A percentile compares a stretch with the other conserved stretches of the same genome.
Conservation (phyloP, 805 yeast genomes). For the Lachancea quebecensis region DNA sequence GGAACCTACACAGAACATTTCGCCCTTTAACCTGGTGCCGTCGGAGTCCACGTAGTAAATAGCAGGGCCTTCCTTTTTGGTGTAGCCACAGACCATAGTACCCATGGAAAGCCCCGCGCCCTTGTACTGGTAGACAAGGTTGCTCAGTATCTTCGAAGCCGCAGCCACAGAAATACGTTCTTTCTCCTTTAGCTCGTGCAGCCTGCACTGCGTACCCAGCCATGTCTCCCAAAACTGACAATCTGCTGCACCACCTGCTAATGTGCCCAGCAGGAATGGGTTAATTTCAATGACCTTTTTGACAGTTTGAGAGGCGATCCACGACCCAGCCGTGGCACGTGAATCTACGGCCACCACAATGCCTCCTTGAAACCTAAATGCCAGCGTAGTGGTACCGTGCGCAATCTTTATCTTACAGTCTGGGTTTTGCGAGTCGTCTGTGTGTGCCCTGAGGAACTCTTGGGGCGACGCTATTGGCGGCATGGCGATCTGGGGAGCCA, state of each 20-base stretch:
- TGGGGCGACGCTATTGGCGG: constrained; percentile 88
- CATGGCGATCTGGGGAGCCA: constrained; percentile 55
- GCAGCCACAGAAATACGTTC: constrained; percentile 95
- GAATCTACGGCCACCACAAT: constrained; percentile 96
- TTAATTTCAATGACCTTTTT: constrained; percentile 96
- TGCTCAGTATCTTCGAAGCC: constrained; percentile 87
- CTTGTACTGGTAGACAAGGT: constrained; percentile 86
- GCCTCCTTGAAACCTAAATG: constrained; percentile 94
- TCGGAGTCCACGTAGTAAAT: constrained; percentile 95
- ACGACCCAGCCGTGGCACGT: constrained; percentile 94
- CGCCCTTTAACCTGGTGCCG: constrained; percentile 93
- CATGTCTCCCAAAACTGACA: constrained; percentile 99
- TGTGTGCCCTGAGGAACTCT: constrained; percentile 92
- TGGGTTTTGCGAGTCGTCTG: constrained; percentile 88
- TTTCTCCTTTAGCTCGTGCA: constrained; percentile 90
- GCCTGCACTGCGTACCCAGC: constrained; percentile 93
- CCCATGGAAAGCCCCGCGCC: constrained; percentile 99
- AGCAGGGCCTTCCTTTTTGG: constrained; percentile 91
- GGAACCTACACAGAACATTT: constrained; percentile 93
- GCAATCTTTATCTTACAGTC: constrained; percentile 95
- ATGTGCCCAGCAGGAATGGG: constrained; percentile 88
- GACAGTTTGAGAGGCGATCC: constrained; percentile 98
- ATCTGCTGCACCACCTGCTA: constrained; percentile 99
- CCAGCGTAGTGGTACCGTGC: constrained; percentile 98
- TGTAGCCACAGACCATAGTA: constrained; percentile 97